These are phyloP conservation scores for Auricularia auricula-judae DNA, from an alignment of 768 basidiomycete species.

Conservation along the genomic window DNA sequence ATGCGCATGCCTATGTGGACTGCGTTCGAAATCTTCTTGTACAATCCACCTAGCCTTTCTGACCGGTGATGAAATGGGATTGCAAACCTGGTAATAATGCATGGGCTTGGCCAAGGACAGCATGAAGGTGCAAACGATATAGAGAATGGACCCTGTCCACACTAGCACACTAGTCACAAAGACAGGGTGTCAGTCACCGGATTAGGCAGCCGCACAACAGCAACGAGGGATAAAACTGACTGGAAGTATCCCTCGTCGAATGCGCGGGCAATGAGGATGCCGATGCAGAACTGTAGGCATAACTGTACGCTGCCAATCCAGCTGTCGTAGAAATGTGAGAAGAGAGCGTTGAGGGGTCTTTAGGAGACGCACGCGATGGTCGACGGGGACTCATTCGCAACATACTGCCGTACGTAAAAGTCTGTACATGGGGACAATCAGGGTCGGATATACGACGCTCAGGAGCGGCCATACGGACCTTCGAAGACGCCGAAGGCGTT, in stretches of 20 bases:
- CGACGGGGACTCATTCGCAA: slow-evolving; percentile 20
- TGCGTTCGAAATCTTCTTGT: too few species aligned
- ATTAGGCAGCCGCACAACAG: slow-evolving; percentile 16
- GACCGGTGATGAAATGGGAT: too few species aligned
- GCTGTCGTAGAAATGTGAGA: slow-evolving; percentile 9
- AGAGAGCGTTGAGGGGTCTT: too few species aligned
- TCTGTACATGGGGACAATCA: slow-evolving; percentile 14
- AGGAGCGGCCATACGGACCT: slow-evolving; percentile 14
- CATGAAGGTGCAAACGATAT: slow-evolving; percentile 33
- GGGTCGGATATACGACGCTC: too few species aligned
- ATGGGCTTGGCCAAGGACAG: slow-evolving; percentile 32
- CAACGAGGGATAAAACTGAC: slow-evolving; percentile 16
- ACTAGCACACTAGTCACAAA: slow-evolving; percentile 25
- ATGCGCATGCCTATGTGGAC: too few species aligned
- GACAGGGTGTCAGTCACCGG: slow-evolving; percentile 12
- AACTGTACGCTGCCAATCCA: slow-evolving; percentile 42
- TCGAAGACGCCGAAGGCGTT: slow-evolving; percentile 36
- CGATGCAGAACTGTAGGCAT: slow-evolving; percentile 32
- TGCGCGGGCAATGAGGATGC: slow-evolving; percentile 34
- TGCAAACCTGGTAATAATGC: slow-evolving; percentile 32
- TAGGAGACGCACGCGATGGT: too few species aligned
- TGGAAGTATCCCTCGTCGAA: slow-evolving; percentile 43
- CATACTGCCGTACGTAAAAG: slow-evolving; percentile 26
- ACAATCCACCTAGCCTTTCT: too few species aligned
- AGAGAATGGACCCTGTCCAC: slow-evolving; percentile 32